phyloP scores from a whole-genome alignment of 140 eudicot genomes.

The Erigeron philadelphicus region DNA sequence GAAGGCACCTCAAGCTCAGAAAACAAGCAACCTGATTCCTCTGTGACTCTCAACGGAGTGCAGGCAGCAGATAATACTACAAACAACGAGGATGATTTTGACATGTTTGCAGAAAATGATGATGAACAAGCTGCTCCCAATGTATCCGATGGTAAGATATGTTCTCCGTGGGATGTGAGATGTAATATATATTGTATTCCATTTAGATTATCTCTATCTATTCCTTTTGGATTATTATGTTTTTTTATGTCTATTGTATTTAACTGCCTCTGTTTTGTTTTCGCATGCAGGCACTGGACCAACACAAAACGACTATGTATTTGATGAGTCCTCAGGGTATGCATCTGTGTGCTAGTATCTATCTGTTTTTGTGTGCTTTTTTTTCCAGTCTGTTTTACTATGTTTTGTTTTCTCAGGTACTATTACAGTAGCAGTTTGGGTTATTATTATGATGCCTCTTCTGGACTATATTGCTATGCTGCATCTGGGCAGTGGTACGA shows the following conservation, averaged over 20 bases:
- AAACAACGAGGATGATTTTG: slow-evolving; percentile 45
- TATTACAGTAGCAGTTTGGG: slow-evolving; percentile 90
- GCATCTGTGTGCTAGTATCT: slow-evolving; percentile 9
- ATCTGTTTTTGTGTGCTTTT: slow-evolving; percentile 11
- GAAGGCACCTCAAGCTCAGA: slow-evolving; percentile 42
- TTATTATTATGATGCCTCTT: slow-evolving; percentile 77
- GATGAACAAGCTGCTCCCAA: slow-evolving; percentile 41
- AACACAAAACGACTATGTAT: slow-evolving; percentile 55
- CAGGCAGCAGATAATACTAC: slow-evolving; percentile 23
- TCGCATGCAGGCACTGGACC: slow-evolving; percentile 49
- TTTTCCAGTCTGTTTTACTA: not conserved
- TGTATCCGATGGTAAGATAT: slow-evolving; percentile 29
- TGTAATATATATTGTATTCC: not conserved
- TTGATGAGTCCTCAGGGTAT: slow-evolving; percentile 85
- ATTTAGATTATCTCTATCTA: not conserved
- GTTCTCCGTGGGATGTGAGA: not conserved
- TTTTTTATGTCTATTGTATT: not conserved
- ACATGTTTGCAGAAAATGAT: slow-evolving; percentile 77
- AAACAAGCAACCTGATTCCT: slow-evolving; percentile 23
- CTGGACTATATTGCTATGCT: slow-evolving; percentile 70
- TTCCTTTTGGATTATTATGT: not conserved
- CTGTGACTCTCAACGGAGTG: slow-evolving; percentile 24
- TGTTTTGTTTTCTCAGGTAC: slow-evolving; percentile 47
- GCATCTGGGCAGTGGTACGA: slow-evolving; percentile 82
- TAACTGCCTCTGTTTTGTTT: slow-evolving; percentile 20